Evolutionary conservation across 805 yeast genomes (phyloP).

Genomic region (Suhomyces canberraensis): DNA sequence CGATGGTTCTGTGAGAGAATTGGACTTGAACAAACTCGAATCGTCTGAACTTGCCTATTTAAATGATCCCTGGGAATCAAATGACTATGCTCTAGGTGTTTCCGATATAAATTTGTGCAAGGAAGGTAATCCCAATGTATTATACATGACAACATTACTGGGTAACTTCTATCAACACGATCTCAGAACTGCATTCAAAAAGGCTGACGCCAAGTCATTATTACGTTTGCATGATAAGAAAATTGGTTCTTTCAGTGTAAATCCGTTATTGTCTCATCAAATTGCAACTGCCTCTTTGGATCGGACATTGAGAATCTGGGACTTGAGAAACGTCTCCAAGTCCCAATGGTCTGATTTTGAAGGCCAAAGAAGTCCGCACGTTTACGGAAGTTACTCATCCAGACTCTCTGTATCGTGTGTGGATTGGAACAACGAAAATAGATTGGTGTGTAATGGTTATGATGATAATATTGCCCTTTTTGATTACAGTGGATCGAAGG

Average conservation of each 20-base stretch:
- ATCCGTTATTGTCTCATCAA: conserved; percentile 63
- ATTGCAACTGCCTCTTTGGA: conserved; percentile 89
- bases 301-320: conserved; percentile 84
- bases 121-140: conserved; percentile 42
- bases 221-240: conserved; percentile 80
- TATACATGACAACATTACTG: conserved; percentile 72
- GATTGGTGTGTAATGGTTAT: conserved; percentile 88
- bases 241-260: conserved; percentile 83
- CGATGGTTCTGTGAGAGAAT: conserved; percentile 78
- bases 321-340: conserved; percentile 53
- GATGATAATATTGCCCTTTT: conserved; percentile 81
- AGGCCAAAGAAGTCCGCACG: conserved; percentile 45
- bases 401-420: conserved; percentile 80
- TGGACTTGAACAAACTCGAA: conserved; percentile 61
- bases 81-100: conserved; percentile 48
- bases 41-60: conserved; percentile 48
- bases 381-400: conserved; percentile 62
- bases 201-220: conserved; percentile 23
- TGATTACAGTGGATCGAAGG: conserved; percentile 39
- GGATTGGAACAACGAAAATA: conserved; percentile 70
- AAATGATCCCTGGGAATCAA: conserved; percentile 52
- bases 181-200: conserved; percentile 46
- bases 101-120: conserved; percentile 65
- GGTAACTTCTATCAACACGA: conserved; percentile 83
- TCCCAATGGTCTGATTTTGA: conserved; percentile 60